A percentile compares a stretch with the other conserved stretches of the same genome.
These are phyloP conservation scores for Amanita fuliginea DNA, from an alignment of 768 basidiomycete species.

Conservation along the genomic window DNA sequence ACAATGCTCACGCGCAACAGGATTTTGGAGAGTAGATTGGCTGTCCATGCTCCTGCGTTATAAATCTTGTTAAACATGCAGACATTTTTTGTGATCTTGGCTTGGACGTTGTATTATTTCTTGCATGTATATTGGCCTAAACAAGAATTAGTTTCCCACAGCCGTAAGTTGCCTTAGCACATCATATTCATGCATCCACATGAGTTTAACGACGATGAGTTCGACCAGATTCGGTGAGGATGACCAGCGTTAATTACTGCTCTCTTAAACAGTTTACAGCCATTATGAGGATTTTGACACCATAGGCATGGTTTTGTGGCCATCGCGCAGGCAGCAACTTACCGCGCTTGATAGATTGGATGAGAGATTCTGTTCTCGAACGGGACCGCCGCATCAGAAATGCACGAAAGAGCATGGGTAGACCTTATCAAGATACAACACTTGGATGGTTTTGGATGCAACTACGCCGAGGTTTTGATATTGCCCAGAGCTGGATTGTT, in stretches of 20 bases:
- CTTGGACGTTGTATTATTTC: neutral
- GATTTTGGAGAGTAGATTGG: constrained; percentile 20
- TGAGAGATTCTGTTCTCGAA: constrained; percentile 89
- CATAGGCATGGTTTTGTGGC: constrained; percentile 46
- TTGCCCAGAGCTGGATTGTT: constrained; percentile 88
- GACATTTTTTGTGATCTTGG: neutral
- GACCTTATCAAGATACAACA: constrained; percentile 39
- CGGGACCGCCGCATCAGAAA: constrained; percentile 66
- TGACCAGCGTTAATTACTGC: constrained; percentile 9
- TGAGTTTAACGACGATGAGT: constrained; percentile 53
- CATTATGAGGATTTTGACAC: constrained; percentile 95
- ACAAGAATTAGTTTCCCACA: neutral
- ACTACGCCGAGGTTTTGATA: constrained; percentile 44
- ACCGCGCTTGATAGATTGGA: constrained; percentile 64
- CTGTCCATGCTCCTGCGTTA: constrained; percentile 11
- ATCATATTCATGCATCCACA: constrained; percentile 26
- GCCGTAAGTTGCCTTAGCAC: neutral
- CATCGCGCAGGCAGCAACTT: constrained; percentile 4
- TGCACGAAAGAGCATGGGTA: constrained; percentile 33
- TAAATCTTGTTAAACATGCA: neutral
- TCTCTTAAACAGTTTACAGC: constrained; percentile 27
- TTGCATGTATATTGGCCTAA: neutral
- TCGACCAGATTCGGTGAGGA: constrained; percentile 53
- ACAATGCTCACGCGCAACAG: constrained; percentile 8
- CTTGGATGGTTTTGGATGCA: constrained; percentile 52